Conservation (phyloP, 768 basidiomycete genomes). For the Trametes punicea region DNA sequence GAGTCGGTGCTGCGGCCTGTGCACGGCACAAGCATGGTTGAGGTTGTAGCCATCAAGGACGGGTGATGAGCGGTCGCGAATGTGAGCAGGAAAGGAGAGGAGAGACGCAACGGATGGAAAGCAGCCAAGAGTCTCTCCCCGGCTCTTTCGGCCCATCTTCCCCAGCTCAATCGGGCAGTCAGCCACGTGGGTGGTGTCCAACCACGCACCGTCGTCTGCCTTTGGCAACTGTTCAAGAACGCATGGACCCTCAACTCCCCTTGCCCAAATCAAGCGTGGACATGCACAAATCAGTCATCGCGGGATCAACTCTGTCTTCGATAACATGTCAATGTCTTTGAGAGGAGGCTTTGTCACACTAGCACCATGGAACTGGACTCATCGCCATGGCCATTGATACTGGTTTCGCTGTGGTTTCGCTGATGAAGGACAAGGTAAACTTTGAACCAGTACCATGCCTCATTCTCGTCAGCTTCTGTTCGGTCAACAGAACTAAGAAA, state of each 20-base stretch:
- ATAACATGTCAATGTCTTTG: too few species aligned
- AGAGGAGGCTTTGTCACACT: too few species aligned
- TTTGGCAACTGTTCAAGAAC: slow-evolving; percentile 5
- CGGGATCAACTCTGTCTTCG: too few species aligned
- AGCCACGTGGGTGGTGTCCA: not conserved
- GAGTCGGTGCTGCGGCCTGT: not conserved
- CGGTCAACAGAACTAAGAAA: too few species aligned
- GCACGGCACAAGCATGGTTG: not conserved
- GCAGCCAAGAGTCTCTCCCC: not conserved
- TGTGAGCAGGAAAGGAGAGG: not conserved
- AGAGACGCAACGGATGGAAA: not conserved
- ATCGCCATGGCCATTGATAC: too few species aligned
- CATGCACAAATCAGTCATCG: too few species aligned
- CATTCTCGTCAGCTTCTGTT: too few species aligned
- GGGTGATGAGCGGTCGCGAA: not conserved
- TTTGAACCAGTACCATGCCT: too few species aligned
- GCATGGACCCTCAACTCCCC: not conserved
- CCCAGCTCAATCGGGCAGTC: not conserved
- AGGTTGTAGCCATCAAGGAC: not conserved
- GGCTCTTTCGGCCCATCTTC: not conserved
- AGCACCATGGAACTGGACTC: too few species aligned
- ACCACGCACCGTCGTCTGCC: not conserved
- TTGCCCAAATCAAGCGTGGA: too few species aligned
- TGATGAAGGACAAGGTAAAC: too few species aligned
- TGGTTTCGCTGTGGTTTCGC: too few species aligned